Percentiles rank a stretch among this genome's conserved stretches.
These are phyloP conservation scores for Avicennia marina DNA, from an alignment of 257 asterid genomes.

Conservation along the genomic window DNA sequence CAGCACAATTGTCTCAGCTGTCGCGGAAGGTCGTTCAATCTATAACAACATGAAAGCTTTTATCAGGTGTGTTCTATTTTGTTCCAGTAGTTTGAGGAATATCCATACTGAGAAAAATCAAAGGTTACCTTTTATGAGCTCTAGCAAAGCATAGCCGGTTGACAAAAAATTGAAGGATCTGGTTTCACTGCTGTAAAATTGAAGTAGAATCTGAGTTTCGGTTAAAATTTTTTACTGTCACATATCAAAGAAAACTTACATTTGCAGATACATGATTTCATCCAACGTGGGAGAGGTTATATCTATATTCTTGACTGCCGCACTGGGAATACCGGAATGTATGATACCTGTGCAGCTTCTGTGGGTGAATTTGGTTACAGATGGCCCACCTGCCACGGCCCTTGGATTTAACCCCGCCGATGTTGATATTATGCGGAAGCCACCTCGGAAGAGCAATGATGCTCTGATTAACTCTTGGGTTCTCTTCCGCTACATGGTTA, in stretches of 20 bases:
- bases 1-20: constrained; percentile 82
- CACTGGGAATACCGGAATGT: constrained; percentile 83
- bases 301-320: constrained; percentile 82
- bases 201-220: too few species aligned
- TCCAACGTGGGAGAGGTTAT: constrained; percentile 88
- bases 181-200: too few species aligned
- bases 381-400: constrained; percentile 98
- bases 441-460: constrained; percentile 74
- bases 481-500: constrained; percentile 77
- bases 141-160: too few species aligned
- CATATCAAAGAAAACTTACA: too few species aligned
- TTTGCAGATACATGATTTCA: constrained; percentile 84
- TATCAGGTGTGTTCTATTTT: too few species aligned
- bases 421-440: constrained; percentile 79
- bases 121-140: too few species aligned
- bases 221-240: too few species aligned
- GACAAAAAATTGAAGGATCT: too few species aligned
- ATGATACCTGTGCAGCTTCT: constrained; percentile 88
- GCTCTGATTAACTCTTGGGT: constrained; percentile 79
- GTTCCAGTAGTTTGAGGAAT: too few species aligned
- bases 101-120: too few species aligned
- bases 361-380: constrained; percentile 92
- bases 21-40: constrained; percentile 86
- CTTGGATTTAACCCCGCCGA: constrained; percentile 92
- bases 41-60: constrained; percentile 95